A percentile compares a stretch with the other conserved stretches of the same genome.
phyloP scores from a whole-genome alignment of 2,329 filamentous ascomycete genomes.

The Lasiodiplodia theobromae region DNA sequence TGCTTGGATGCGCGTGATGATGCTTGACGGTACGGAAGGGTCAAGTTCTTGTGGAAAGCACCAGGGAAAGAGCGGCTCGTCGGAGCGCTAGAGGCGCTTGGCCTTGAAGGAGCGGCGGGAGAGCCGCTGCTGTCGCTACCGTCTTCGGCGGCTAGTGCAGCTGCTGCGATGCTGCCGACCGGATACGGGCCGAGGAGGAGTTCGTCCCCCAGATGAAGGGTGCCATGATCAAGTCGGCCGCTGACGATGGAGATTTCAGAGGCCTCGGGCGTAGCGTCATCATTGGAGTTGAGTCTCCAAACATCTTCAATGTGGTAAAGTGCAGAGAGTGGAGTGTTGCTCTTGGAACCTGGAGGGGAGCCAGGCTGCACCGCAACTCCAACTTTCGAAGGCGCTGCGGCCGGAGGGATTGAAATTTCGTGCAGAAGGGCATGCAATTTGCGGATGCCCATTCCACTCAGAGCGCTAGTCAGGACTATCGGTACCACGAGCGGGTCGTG shows the following conservation, averaged over 20 bases:
- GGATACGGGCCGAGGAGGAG: slow-evolving; percentile 77
- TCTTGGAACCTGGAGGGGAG: not conserved
- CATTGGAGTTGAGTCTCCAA: slow-evolving; percentile 63
- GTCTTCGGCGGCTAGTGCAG: slow-evolving; percentile 38
- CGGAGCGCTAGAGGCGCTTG: slow-evolving; percentile 40
- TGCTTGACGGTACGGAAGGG: slow-evolving; percentile 22
- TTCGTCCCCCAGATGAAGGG: slow-evolving; percentile 77
- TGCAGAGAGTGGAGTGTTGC: slow-evolving; percentile 35
- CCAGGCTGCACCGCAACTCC: not conserved
- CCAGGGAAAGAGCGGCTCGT: slow-evolving; percentile 58
- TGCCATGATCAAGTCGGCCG: slow-evolving; percentile 82
- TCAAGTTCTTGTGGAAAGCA: slow-evolving; percentile 43
- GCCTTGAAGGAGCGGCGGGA: slow-evolving; percentile 22
- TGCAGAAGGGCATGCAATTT: slow-evolving; percentile 82
- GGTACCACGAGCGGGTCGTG: slow-evolving; percentile 69
- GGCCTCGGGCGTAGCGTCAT: slow-evolving; percentile 33
- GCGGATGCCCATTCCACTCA: slow-evolving; percentile 82
- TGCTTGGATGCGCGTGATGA: slow-evolving; percentile 29
- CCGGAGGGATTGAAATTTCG: slow-evolving; percentile 69
- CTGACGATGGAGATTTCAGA: slow-evolving; percentile 70
- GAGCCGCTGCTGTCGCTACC: slow-evolving; percentile 45
- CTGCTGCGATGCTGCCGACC: slow-evolving; percentile 33
- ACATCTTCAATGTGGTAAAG: slow-evolving; percentile 93
- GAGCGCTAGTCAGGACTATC: slow-evolving; percentile 85
- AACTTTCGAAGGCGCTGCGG: slow-evolving; percentile 52